Evolutionary conservation across 2,329 filamentous ascomycete species (phyloP).

Genomic region (Pseudophaeomoniella oleicola): DNA sequence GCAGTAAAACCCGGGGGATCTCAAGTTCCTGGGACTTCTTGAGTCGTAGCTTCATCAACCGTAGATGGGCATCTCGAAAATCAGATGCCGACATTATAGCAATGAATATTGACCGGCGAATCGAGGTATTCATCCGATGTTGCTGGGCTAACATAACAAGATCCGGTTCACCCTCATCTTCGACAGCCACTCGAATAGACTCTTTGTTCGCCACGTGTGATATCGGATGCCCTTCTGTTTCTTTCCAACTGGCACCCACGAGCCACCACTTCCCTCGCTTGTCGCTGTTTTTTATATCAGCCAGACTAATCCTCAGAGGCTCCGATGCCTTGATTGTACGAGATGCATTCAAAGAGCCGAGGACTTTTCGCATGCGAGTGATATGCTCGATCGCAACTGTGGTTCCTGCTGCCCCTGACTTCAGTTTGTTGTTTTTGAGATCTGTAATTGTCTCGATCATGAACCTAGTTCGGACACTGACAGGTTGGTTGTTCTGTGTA

Average conservation of each 20-base stretch:
- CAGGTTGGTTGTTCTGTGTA: conserved; percentile 43
- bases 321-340: conserved; percentile 58
- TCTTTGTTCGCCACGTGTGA: conserved; percentile 9
- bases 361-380: conserved; percentile 72
- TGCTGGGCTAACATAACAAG: conserved; percentile 59
- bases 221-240: conserved; percentile 21
- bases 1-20: conserved; percentile 73
- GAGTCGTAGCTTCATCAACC: conserved; percentile 66
- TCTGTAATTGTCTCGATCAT: conserved; percentile 96
- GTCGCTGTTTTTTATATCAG: conserved; percentile 69
- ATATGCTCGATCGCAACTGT: conserved; percentile 67
- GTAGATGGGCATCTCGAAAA: conserved; percentile 66
- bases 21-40: conserved; percentile 79
- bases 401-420: conserved; percentile 56
- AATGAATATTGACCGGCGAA: conserved; percentile 83
- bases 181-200: conserved; percentile 22
- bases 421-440: conserved; percentile 85
- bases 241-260: conserved; percentile 79
- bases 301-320: conserved; percentile 65
- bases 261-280: conserved; percentile 97
- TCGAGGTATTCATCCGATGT: conserved; percentile 74
- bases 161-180: conserved; percentile 39
- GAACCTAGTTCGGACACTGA: conserved; percentile 83
- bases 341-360: conserved; percentile 58
- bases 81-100: conserved; percentile 76